Percentiles rank a stretch among this genome's conserved stretches.
Conservation (phyloP, 164 flowering plant species). For the Paratinospora sagittata region DNA sequence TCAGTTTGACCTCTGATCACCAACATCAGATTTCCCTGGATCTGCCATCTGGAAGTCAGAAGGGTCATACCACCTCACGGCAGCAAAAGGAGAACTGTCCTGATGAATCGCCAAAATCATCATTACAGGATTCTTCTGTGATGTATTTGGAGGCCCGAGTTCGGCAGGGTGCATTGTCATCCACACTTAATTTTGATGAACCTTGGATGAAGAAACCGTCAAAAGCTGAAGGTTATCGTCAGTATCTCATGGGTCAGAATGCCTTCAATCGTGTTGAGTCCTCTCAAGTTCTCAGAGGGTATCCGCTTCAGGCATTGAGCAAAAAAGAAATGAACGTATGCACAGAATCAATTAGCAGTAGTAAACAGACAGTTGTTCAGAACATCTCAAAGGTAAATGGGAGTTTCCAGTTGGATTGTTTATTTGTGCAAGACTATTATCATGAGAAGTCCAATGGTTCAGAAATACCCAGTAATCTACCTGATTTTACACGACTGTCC, state of each 20-base stretch:
- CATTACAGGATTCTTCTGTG: constrained; percentile 18
- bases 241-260: constrained; percentile 13
- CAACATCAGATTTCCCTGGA: constrained; percentile 17
- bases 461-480: constrained; percentile 17
- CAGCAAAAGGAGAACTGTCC: constrained; percentile 23
- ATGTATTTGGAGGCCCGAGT: constrained; percentile 13
- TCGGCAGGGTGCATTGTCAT: constrained; percentile 14
- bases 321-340: constrained; percentile 37
- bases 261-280: constrained; percentile 23
- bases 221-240: constrained; percentile 19
- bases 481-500: constrained; percentile 29
- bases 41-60: constrained; percentile 15
- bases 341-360: constrained; percentile 9
- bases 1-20: constrained; percentile 15
- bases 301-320: constrained; percentile 31
- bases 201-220: constrained; percentile 11
- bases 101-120: constrained; percentile 11
- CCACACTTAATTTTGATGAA: constrained; percentile 25
- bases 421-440: constrained; percentile 23
- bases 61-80: constrained; percentile 22
- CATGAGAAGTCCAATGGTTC: constrained; percentile 39
- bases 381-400: constrained; percentile 21
- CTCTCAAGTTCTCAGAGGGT: constrained; percentile 35
- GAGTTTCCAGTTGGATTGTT: not conserved
- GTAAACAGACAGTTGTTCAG: constrained; percentile 22